Evolutionary conservation across 1,284 basidiomycete genomes (phyloP), one percentile per base, ranked within the genome.

Genomic region (Apiotrichum montevideense): DNA sequence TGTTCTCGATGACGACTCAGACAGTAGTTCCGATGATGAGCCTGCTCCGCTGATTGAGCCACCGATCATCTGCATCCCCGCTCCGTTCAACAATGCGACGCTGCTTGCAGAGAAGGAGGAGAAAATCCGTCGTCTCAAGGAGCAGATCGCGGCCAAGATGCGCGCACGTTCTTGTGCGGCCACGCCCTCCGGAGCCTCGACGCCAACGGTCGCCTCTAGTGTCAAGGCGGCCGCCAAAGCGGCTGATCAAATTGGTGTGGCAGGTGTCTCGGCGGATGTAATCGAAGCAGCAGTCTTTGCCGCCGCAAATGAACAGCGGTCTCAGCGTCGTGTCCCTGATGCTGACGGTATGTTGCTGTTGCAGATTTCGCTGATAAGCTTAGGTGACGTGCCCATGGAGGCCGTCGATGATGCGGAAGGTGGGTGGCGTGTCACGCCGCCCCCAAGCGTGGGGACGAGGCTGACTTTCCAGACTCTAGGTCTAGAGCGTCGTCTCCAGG

Each of bases 71-170:
- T 49, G 33, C 34, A 60, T 52, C 46, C 52, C 61, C 13, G 32
- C 51, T 2, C 59, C 61, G 3, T 56, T 55, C 21, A 54, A 66
- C 39, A 56, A 47, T 8, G 62, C 64, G 15, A 21, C 55, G 6
- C 44, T 66, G 13, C 43, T 72, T 44, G 63, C 61, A 11, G 66
- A 66, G 52, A 68, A 69, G 59, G 64, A 70, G 46, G 66, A 64
- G 49, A 61, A 61, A 40, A 74, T 74, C 8, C 54, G 64, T 40
- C 52, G 58, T 32, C 58, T 74, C 47, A 68, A 62, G 52, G 72
- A 69, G 51, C 63, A 69, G 52, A 74, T 74, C 34, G 66, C 66
- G 9, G 63, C 52, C 33, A 57, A 54, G 48, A 52, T 73, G 61
- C 49, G 51, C 41, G 56, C 51, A 29, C 63, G 41, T 14, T 35